These are phyloP conservation scores for Sporothrix mexicana DNA, from an alignment of 2,329 filamentous ascomycete species.

Conservation along the genomic window DNA sequence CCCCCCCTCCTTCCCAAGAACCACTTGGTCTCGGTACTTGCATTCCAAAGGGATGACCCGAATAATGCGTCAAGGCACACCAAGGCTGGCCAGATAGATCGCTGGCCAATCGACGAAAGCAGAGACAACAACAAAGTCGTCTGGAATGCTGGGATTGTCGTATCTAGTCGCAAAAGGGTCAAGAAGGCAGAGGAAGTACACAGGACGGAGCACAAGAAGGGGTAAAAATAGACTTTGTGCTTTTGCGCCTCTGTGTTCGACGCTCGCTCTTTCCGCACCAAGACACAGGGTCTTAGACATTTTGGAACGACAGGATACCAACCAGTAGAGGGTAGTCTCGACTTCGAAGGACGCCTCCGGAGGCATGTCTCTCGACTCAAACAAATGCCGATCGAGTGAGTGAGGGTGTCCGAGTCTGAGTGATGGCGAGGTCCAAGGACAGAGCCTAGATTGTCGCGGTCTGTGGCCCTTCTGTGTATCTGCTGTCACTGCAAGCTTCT, in stretches of 20 bases:
- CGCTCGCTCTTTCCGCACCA: slow-evolving; percentile 11
- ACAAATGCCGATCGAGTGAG: slow-evolving; percentile 14
- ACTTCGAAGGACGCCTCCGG: too few species aligned
- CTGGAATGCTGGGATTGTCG: slow-evolving; percentile 1
- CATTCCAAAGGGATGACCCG: slow-evolving; percentile 11
- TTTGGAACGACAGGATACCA: background rate
- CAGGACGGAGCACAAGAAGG: background rate
- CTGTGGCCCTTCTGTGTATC: background rate
- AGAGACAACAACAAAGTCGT: slow-evolving; percentile 1
- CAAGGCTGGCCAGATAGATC: background rate
- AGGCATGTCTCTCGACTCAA: background rate
- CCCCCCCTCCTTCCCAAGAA: background rate
- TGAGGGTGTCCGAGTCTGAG: slow-evolving; percentile 11
- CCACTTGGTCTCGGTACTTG: slow-evolving; percentile 13
- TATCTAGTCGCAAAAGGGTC: background rate
- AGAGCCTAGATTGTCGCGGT: background rate
- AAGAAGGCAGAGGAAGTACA: background rate
- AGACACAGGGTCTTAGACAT: slow-evolving; percentile 5
- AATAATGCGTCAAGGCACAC: too few species aligned
- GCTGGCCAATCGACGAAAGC: background rate
- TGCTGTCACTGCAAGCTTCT: background rate
- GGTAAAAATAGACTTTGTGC: background rate
- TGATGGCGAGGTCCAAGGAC: background rate
- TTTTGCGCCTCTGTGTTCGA: background rate
- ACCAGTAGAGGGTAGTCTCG: background rate